Evolutionary conservation across 805 yeast species (phyloP).

Genomic region (Hanseniaspora osmophila): DNA sequence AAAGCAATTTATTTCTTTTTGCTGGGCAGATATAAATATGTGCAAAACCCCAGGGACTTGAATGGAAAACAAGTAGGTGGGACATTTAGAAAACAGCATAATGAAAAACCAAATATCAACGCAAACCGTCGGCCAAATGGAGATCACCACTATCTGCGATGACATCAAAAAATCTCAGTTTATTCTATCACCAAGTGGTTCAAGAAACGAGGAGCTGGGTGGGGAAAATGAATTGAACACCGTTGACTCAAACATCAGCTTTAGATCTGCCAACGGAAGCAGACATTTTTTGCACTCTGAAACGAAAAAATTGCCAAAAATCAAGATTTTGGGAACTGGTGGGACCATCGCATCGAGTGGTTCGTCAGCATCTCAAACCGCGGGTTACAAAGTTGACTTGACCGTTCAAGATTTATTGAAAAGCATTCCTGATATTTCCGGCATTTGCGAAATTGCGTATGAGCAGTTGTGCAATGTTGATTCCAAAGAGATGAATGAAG

Average conservation of each 20-base stretch:
- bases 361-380: slow-evolving; percentile 31
- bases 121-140: slow-evolving; percentile 7
- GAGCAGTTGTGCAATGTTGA: slow-evolving; percentile 52
- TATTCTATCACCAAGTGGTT: slow-evolving; percentile 8
- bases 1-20: too few relatives aligned
- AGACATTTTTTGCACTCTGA: slow-evolving; percentile 2
- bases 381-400: slow-evolving; percentile 40
- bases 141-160: slow-evolving; percentile 21
- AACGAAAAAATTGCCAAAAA: slow-evolving; percentile 16
- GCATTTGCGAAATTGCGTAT: slow-evolving; percentile 41
- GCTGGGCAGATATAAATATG: too few relatives aligned
- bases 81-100: too few relatives aligned
- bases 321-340: slow-evolving; percentile 43
- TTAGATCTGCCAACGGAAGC: too few relatives aligned
- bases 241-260: too few relatives aligned
- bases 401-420: slow-evolving; percentile 37
- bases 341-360: slow-evolving; percentile 49
- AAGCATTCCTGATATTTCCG: slow-evolving; percentile 41
- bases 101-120: background rate
- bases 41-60: too few relatives aligned
- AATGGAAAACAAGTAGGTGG: too few relatives aligned
- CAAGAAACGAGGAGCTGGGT: too few relatives aligned
- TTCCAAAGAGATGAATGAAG: slow-evolving; percentile 40
- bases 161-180: slow-evolving; percentile 21
- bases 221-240: too few relatives aligned